A percentile compares a stretch with the other conserved stretches of the same genome.
These are phyloP conservation scores for Trichosporon asahii DNA, from an alignment of 1,284 basidiomycete species.

Conservation along the genomic window DNA sequence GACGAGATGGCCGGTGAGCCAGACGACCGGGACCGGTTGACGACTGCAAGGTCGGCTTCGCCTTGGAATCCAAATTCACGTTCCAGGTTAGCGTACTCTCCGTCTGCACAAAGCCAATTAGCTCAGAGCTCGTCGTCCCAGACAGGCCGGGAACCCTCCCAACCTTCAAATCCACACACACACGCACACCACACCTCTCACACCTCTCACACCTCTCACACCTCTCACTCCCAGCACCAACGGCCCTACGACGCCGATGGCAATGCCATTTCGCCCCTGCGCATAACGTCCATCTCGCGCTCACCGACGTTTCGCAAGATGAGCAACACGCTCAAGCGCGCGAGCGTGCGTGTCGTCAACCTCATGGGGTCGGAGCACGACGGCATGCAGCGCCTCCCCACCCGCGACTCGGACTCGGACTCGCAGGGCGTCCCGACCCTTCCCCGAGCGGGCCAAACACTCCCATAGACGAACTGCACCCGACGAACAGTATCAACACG, in stretches of 20 bases:
- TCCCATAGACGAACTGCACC: constrained; percentile 18
- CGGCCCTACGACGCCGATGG: constrained; percentile 31
- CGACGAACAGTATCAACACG: constrained; percentile 27
- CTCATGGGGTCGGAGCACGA: constrained; percentile 59
- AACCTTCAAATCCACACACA: no score
- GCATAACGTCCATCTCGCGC: constrained; percentile 25
- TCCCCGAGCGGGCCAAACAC: constrained; percentile 11
- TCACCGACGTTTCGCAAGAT: constrained; percentile 40
- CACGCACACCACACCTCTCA: no score
- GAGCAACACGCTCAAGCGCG: constrained; percentile 37
- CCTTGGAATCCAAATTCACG: neutral
- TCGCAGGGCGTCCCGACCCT: neutral
- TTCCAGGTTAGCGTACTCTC: neutral
- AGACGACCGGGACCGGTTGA: constrained; percentile 4
- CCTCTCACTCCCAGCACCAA: neutral
- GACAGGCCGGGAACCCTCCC: neutral
- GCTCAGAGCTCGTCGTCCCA: neutral
- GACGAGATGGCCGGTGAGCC: neutral
- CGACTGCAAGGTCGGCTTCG: neutral
- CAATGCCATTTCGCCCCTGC: constrained; percentile 16
- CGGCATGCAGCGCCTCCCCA: constrained; percentile 26
- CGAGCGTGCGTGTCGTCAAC: constrained; percentile 69
- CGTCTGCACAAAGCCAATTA: constrained; percentile 7
- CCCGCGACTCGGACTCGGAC: constrained; percentile 25
- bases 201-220: constrained; percentile 11